Evolutionary conservation across 176 grass and related monocot species (phyloP), one percentile per base, ranked within the genome.

Genomic region (Urochloa ruziziensis): DNA sequence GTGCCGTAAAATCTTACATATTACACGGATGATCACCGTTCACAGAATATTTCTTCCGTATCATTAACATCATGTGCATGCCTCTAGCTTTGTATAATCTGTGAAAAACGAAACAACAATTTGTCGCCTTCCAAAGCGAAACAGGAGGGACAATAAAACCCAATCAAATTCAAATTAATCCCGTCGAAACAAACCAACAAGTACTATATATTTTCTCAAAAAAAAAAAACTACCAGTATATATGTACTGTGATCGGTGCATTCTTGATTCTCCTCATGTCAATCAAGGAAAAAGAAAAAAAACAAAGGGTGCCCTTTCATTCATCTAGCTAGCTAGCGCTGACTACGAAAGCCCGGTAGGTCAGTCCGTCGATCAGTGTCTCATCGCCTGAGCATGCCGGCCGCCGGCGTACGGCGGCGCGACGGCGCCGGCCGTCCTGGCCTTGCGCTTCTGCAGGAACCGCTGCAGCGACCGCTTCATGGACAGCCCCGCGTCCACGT

Each of bases 391-490:
- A 32, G 48, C 49, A 27, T 74, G 52, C n/a, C 79, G 18, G 8
- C 37, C 72, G 35, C 23, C 72, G 64, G 88, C 79, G 79, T 78
- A 90, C 0, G 73, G 79, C 14, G 73, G 66, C 14, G 58, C 64
- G 37, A 42, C 42, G 32, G 86, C 73, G 40, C 75, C 73, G 48
- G 73, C 74, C 32, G 23, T 53, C 83, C 92, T 89, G 2, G 60
- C 74, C 79, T 92, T 89, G 47, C 90, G 74, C 84, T 94, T 94
- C 79, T 90, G 89, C 40, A 94, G 78, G 59, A 94, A 94, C 65
- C 34, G 80, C 84, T 92, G 92, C 84, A 94, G 65, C 30, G 90
- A 94, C 5, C 90, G 60, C 73, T 90, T 94, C 92, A 94, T 94
- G 2, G 89, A 94, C 46, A 92, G 73, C 52, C 77, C 81, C 51